Conservation (phyloP, 805 yeast genomes). For the Sugiyamaella marilandica region DNA sequence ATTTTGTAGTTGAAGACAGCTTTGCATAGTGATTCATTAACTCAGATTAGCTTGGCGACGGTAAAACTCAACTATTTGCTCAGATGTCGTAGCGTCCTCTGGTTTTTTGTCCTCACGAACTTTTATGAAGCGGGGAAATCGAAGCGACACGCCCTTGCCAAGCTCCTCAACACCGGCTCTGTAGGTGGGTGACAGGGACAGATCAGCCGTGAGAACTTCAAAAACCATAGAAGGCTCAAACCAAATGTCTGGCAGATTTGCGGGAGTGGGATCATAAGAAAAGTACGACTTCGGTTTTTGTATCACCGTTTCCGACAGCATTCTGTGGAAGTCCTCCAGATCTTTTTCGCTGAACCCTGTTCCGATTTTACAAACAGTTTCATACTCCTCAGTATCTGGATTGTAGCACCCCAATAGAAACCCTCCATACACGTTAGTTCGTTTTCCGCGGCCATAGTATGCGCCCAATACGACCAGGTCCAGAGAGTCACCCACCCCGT, state of each 20-base stretch:
- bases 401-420: conserved; percentile 87
- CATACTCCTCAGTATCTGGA: conserved; percentile 85
- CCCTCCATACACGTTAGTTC: conserved; percentile 95
- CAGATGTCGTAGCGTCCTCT: conserved; percentile 82
- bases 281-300: conserved; percentile 60
- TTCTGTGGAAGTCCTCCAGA: conserved; percentile 53
- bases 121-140: conserved; percentile 84
- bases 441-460: conserved; percentile 86
- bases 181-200: conserved; percentile 82
- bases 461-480: conserved; percentile 95
- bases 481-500: conserved; percentile 93
- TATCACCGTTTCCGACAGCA: conserved; percentile 63
- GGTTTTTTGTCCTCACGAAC: conserved; percentile 80
- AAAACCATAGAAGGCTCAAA: conserved; percentile 80
- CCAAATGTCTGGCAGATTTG: conserved; percentile 89
- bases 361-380: conserved; percentile 94
- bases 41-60: conserved; percentile 52
- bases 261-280: conserved; percentile 57
- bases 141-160: conserved; percentile 78
- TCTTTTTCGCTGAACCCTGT: conserved; percentile 93
- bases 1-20: conserved; percentile 15
- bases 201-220: conserved; percentile 88
- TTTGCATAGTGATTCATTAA: not conserved
- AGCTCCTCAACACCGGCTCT: conserved; percentile 71
- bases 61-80: conserved; percentile 80